phyloP scores from a whole-genome alignment of 2,329 filamentous ascomycete genomes.

The Cytospora mali region DNA sequence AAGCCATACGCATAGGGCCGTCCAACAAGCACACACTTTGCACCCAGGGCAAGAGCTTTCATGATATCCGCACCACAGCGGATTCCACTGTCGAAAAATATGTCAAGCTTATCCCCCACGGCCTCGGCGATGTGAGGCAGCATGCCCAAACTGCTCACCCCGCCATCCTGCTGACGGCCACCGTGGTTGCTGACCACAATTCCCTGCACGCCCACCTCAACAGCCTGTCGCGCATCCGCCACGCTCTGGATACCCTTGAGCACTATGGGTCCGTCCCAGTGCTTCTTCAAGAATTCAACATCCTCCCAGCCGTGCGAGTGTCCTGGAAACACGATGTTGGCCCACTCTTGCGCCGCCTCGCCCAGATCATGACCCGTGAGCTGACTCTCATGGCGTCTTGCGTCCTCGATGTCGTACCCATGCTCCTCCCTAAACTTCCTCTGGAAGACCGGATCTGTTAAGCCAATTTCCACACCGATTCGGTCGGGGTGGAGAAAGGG shows the following conservation, averaged over 20 bases:
- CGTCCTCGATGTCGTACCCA: slow-evolving; percentile 36
- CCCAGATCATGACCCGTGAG: slow-evolving; percentile 54
- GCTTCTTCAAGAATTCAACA: slow-evolving; percentile 64
- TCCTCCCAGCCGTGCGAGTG: slow-evolving; percentile 64
- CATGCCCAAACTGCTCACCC: slow-evolving; percentile 24
- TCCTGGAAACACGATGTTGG: slow-evolving; percentile 61
- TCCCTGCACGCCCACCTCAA: slow-evolving; percentile 64
- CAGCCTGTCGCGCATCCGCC: slow-evolving; percentile 62
- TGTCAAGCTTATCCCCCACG: slow-evolving; percentile 62
- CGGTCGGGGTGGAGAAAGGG: slow-evolving; percentile 24
- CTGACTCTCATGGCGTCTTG: slow-evolving; percentile 44
- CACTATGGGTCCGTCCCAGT: slow-evolving; percentile 59
- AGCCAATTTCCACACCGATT: slow-evolving; percentile 25
- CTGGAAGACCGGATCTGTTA: slow-evolving; percentile 25
- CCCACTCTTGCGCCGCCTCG: slow-evolving; percentile 57
- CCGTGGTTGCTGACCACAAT: slow-evolving; percentile 74
- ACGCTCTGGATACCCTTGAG: slow-evolving; percentile 73
- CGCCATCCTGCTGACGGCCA: slow-evolving; percentile 41
- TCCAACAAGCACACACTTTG: slow-evolving; percentile 64
- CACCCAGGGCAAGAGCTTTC: slow-evolving; percentile 67
- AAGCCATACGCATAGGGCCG: slow-evolving; percentile 37
- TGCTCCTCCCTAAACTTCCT: slow-evolving; percentile 14
- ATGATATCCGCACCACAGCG: slow-evolving; percentile 68
- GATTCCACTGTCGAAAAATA: slow-evolving; percentile 67
- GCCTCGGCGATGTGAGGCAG: slow-evolving; percentile 40